Evolutionary conservation across 2,329 filamentous ascomycete species (phyloP), one percentile per base, ranked within the genome.

Genomic region (Stylonectria norvegica): DNA sequence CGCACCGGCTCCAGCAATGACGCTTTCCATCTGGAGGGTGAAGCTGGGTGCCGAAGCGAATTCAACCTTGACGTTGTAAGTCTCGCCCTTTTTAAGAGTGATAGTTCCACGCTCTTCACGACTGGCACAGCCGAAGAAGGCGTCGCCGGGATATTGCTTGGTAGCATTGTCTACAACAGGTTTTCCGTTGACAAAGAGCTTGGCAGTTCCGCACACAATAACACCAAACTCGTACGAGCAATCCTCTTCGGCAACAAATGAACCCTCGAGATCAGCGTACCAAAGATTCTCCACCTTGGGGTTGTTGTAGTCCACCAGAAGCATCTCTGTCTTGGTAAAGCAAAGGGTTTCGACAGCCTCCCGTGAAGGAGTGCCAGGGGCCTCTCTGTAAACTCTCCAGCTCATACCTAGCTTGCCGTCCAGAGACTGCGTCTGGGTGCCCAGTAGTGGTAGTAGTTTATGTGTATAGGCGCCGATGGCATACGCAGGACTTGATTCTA

Each of bases 161-260:
- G 79, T 81, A 14, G 75, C 72, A 53, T 86, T 85, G 62, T 85
- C 79, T 15, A 86, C 74, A 20, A 85, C 68, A 3, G 83, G 63
- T 42, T 79, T 66, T 43, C 68, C 79, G 48, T 86, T 76, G 40
- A 85, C 71, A 49, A 75, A 81, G 9, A 85, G 68, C 49, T 77
- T 79, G n/a, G 79, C 81, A 1, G 78, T 81, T 18, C 83, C 83
- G 30, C 75, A 75, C 6, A 85, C 81, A 5, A 79, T 77, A 18
- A 84, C 67, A n/a, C 81, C 77, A 40, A 86, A 76, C 54, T 85
- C 79, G 59, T 80, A 85, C 2, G 72, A 65, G 28, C 72, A 72
- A 48, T 79, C 76, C 47, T 81, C 75, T 4, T 82, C 75, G 2
- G 81, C 74, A 2, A 76, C 75, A 35, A 82, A 71, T 4, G 67